A percentile compares a stretch with the other conserved stretches of the same genome.
phyloP scores from a whole-genome alignment of 148 eudicot species.

The Bassia scoparia region DNA sequence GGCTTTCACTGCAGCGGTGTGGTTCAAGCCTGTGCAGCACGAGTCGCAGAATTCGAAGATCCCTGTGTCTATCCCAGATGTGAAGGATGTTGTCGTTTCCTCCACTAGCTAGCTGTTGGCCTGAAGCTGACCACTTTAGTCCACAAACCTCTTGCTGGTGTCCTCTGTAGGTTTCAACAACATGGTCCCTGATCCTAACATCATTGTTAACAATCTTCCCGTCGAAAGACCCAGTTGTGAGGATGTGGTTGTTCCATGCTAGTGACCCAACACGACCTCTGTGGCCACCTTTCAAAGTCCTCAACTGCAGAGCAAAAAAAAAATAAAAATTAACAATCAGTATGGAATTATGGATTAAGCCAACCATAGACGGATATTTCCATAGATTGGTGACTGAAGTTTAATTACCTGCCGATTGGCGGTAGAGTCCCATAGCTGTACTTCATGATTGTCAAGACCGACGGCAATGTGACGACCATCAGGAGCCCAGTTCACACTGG shows the following conservation, averaged over 20 bases:
- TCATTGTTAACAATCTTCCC: slow-evolving; percentile 75
- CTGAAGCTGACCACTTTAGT: slow-evolving; percentile 87
- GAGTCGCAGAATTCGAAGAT: slow-evolving; percentile 64
- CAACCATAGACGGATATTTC: background rate
- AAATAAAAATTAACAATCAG: background rate
- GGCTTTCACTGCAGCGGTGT: slow-evolving; percentile 87
- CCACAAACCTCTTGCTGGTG: slow-evolving; percentile 94
- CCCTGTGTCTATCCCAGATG: slow-evolving; percentile 79
- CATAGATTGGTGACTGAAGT: background rate
- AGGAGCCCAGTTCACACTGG: too few relatives aligned
- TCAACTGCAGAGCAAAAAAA: slow-evolving; percentile 40
- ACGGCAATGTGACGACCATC: too few relatives aligned
- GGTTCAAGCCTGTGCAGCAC: slow-evolving; percentile 84
- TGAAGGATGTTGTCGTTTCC: slow-evolving; percentile 85
- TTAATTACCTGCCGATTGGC: slow-evolving; percentile 12
- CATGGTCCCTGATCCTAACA: slow-evolving; percentile 57
- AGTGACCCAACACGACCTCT: slow-evolving; percentile 64
- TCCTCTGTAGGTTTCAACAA: slow-evolving; percentile 74
- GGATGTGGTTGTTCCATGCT: slow-evolving; percentile 87
- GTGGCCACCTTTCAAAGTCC: slow-evolving; percentile 78
- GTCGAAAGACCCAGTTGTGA: slow-evolving; percentile 91
- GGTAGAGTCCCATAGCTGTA: too few relatives aligned
- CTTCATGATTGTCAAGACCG: too few relatives aligned
- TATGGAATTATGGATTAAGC: background rate
- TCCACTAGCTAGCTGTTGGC: slow-evolving; percentile 85